Conservation (phyloP, 1,139 yeast species). For the Wickerhamiella pararugosa region DNA sequence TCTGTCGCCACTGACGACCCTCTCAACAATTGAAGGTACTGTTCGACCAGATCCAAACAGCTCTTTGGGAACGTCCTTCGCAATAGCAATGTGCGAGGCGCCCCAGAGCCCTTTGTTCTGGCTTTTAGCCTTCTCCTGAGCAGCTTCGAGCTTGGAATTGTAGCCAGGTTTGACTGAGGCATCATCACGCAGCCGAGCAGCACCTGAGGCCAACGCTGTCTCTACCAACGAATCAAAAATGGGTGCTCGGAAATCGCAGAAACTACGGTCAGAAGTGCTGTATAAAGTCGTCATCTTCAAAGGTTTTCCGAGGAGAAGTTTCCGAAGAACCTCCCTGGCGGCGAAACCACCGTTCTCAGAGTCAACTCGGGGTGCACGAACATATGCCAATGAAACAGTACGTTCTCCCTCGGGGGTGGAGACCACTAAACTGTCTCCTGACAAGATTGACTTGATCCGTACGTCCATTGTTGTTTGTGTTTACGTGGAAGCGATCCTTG, state of each 20-base stretch:
- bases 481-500: not conserved
- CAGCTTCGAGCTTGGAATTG: conserved; percentile 28
- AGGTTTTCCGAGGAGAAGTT: conserved; percentile 52
- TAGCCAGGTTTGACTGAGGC: conserved; percentile 24
- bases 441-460: conserved; percentile 39
- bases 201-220: conserved; percentile 42
- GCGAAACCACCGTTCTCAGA: conserved; percentile 35
- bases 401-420: conserved; percentile 36
- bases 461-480: too few species aligned
- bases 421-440: conserved; percentile 62
- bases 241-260: conserved; percentile 59
- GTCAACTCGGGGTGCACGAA: conserved; percentile 37
- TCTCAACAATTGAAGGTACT: conserved; percentile 50
- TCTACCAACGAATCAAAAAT: conserved; percentile 45
- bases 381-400: conserved; percentile 44
- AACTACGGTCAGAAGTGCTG: conserved; percentile 44
- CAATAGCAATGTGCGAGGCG: conserved; percentile 4
- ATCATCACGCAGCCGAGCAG: conserved; percentile 48
- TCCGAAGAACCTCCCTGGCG: conserved; percentile 47
- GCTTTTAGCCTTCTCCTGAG: conserved; percentile 38
- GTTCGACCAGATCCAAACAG: conserved; percentile 28
- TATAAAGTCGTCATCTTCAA: conserved; percentile 45
- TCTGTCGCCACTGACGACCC: conserved; percentile 67
- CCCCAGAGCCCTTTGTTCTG: conserved; percentile 46
- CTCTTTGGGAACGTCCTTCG: conserved; percentile 26